A percentile compares a stretch with the other conserved stretches of the same genome.
phyloP scores from a whole-genome alignment of 2,329 filamentous ascomycete species.

The Neurospora sp. region DNA sequence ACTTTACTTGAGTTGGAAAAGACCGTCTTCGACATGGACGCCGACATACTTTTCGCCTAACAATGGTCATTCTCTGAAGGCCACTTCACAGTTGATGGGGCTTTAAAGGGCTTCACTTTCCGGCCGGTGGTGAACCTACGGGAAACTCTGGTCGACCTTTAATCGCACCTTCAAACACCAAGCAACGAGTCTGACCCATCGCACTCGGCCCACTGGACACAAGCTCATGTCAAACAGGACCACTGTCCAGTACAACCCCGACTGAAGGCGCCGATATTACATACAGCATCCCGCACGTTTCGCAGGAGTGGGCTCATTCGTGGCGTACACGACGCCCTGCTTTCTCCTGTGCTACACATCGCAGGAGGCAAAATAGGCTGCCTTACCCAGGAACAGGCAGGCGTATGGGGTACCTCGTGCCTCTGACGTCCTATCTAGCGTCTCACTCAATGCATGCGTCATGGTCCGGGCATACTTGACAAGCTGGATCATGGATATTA shows the following conservation, averaged over 20 bases:
- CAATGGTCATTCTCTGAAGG: background rate
- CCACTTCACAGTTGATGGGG: background rate
- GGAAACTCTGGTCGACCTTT: background rate
- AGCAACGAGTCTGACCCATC: background rate
- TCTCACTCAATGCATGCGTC: background rate
- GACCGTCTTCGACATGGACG: background rate
- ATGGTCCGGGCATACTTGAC: background rate
- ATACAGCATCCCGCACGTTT: background rate
- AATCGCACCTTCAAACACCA: background rate
- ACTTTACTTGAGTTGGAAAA: constrained; percentile 55
- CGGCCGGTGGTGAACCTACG: background rate
- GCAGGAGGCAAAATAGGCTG: background rate
- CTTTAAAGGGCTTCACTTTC: background rate
- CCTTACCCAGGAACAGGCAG: background rate
- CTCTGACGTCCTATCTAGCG: background rate
- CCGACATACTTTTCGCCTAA: background rate
- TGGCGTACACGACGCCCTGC: background rate
- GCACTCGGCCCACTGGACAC: background rate
- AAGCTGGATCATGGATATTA: background rate
- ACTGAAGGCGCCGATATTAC: background rate
- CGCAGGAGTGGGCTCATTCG: background rate
- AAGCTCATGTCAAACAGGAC: background rate
- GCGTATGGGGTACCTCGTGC: background rate
- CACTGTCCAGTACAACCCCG: background rate
- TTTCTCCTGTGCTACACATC: background rate